Evolutionary conservation across 2,329 filamentous ascomycete species (phyloP), one percentile per base, ranked within the genome.

Genomic region (Ceratocystis cubensis): DNA sequence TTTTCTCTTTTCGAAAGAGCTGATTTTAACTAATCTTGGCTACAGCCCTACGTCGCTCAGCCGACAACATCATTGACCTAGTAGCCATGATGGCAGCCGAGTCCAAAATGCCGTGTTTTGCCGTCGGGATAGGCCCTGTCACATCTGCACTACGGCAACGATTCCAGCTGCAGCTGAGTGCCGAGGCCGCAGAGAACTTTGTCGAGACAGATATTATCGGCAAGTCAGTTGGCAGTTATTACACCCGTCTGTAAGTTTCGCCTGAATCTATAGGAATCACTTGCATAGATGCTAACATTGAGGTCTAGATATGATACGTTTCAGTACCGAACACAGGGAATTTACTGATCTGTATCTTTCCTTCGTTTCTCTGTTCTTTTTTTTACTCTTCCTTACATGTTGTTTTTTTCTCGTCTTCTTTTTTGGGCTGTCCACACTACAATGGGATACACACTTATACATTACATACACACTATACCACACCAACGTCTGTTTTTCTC

Each of bases 271-370:
- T 44, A 10, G 7, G 13, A 33, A 17, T 25, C n/a, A 37, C 45
- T 33, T 65, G 22, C 45, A 3, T 15, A 28, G 13, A 64, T 46
- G 44, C 70, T 71, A 62, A 72, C 56, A 68, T 41, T 69, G 25
- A 20, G 15, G 20, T 17, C 2, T 53, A 90, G 88, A 76, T 91
- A 91, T 73, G 88, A 91, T 76, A 90, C 88, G 69, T 93, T 91
- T 78, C 89, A 93, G 78, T 93, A 93, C 77, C 84, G 89, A 73
- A 92, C 89, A 45, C 89, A 93, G 76, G 89, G 89, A 71, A 93
- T 93, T 76, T 93, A 93, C 76, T 93, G 82, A 61, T 30, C 37
- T 48, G 1, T 33, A 33, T 48, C 37, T 5, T 59, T 33, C 10
- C 15, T 53, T 53, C 28, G 8, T 64, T 45, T 62, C 61, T n/a